These are phyloP conservation scores for Microbotryum violaceum DNA, from an alignment of 1,284 basidiomycete species.

Conservation along the genomic window DNA sequence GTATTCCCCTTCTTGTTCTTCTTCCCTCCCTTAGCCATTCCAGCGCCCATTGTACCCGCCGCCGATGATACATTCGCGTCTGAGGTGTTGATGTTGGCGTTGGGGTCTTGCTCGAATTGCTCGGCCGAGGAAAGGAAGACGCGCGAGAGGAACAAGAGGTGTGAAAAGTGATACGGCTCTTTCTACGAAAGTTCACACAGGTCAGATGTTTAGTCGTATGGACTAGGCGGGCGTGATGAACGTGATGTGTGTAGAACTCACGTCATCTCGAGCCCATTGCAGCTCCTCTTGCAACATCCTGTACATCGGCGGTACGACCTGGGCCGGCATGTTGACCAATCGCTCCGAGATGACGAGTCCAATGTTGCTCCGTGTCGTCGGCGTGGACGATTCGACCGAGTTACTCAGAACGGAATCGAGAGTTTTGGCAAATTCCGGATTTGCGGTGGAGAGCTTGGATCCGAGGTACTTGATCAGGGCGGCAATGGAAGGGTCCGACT, in stretches of 20 bases:
- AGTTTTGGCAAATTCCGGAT: constrained; percentile 22
- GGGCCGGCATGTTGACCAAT: constrained; percentile 84
- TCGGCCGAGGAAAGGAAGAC: constrained; percentile 48
- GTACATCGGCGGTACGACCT: constrained; percentile 82
- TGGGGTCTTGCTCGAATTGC: constrained; percentile 28
- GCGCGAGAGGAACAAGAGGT: constrained; percentile 65
- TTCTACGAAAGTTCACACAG: constrained; percentile 40
- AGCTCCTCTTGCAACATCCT: constrained; percentile 74
- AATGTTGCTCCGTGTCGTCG: constrained; percentile 47
- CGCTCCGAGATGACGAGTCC: constrained; percentile 78
- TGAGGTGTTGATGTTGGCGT: constrained; percentile 22
- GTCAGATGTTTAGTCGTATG: too few relatives aligned
- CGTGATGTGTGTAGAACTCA: constrained; percentile 33
- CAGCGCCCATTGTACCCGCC: background rate
- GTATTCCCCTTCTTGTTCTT: constrained; percentile 45
- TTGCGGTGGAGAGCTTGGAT: constrained; percentile 51
- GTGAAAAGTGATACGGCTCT: constrained; percentile 60
- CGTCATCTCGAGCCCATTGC: constrained; percentile 58
- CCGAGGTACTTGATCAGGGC: constrained; percentile 63
- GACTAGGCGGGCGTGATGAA: too few relatives aligned
- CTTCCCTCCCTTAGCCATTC: constrained; percentile 45
- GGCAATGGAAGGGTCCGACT: constrained; percentile 64
- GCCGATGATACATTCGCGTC: constrained; percentile 16
- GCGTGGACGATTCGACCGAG: constrained; percentile 30
- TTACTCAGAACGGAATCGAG: constrained; percentile 34